Evolutionary conservation across 139 green algal genomes (phyloP).

Genomic region (Tetratostichococcus sp.): DNA sequence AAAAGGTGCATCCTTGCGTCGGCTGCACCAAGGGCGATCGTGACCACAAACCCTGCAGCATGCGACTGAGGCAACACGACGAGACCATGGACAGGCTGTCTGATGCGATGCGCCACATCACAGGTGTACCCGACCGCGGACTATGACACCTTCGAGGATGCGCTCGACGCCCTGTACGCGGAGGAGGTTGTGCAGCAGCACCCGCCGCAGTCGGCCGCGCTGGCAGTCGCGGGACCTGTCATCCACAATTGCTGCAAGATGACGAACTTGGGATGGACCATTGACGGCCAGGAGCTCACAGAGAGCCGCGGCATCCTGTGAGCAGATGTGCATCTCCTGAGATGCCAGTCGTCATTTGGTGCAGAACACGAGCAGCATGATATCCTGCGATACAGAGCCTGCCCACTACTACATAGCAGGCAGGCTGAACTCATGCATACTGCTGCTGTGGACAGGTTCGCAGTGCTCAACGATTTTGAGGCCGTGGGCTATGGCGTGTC

Average conservation of each 20-base stretch:
- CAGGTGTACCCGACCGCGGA: slow-evolving; percentile 61
- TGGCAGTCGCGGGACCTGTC: slow-evolving; percentile 83
- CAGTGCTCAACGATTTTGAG: slow-evolving; percentile 93
- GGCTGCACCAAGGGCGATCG: too few relatives aligned
- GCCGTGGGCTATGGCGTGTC: slow-evolving; percentile 88
- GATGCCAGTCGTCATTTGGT: too few relatives aligned
- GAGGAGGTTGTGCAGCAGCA: slow-evolving; percentile 22
- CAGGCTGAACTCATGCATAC: neutral
- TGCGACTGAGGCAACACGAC: neutral
- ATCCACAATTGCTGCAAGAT: slow-evolving; percentile 70
- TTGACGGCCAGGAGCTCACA: slow-evolving; percentile 48
- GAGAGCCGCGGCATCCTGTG: slow-evolving; percentile 19
- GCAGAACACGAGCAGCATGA: too few relatives aligned
- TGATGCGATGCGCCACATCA: neutral
- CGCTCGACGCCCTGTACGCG: slow-evolving; percentile 33
- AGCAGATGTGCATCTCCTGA: neutral
- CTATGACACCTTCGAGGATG: slow-evolving; percentile 50
- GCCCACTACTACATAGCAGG: too few relatives aligned
- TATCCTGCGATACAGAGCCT: too few relatives aligned
- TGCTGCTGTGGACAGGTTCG: slow-evolving; percentile 29
- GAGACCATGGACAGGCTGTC: neutral
- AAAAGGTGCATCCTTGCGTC: slow-evolving; percentile 13
- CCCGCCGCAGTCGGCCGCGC: slow-evolving; percentile 35
- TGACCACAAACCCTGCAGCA: neutral
- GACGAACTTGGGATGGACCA: slow-evolving; percentile 85